Evolutionary conservation across 345 rosid genomes (phyloP).

Genomic region (Syzygium aqueum): DNA sequence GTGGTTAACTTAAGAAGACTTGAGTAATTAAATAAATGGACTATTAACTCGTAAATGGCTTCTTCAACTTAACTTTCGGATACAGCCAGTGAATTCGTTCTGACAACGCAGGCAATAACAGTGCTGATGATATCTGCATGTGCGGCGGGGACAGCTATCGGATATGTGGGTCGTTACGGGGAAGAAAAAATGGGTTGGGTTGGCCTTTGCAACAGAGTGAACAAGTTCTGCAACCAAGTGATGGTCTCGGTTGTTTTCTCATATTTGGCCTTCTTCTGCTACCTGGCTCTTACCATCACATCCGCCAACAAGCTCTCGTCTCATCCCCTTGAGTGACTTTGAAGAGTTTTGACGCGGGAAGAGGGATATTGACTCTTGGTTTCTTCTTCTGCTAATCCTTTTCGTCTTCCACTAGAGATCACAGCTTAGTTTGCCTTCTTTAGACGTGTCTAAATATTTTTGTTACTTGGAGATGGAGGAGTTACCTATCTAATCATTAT

Average conservation of each 20-base stretch:
- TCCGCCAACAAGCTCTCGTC: slow-evolving; percentile 23
- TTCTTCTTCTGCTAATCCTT: background rate
- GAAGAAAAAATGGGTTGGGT: slow-evolving; percentile 30
- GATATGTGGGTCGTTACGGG: slow-evolving; percentile 34
- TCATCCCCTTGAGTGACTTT: background rate
- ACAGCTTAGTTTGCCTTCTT: background rate
- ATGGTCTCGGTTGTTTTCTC: slow-evolving; percentile 26
- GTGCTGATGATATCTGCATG: slow-evolving; percentile 40
- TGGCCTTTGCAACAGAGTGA: slow-evolving; percentile 18
- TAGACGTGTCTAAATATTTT: background rate
- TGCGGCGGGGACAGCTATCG: slow-evolving; percentile 45
- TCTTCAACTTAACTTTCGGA: background rate
- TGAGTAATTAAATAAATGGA: background rate
- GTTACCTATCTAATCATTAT: background rate
- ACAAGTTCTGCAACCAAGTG: slow-evolving; percentile 30
- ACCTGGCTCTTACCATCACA: slow-evolving; percentile 22
- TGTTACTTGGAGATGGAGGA: background rate
- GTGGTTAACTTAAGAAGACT: background rate
- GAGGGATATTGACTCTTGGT: background rate
- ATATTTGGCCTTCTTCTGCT: slow-evolving; percentile 35
- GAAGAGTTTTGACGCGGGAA: background rate
- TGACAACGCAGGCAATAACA: slow-evolving; percentile 33
- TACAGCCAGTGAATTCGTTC: background rate
- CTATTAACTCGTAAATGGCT: background rate
- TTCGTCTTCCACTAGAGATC: background rate